Conservation (phyloP, 306 rosid genomes). For the Rubus idaeus region DNA sequence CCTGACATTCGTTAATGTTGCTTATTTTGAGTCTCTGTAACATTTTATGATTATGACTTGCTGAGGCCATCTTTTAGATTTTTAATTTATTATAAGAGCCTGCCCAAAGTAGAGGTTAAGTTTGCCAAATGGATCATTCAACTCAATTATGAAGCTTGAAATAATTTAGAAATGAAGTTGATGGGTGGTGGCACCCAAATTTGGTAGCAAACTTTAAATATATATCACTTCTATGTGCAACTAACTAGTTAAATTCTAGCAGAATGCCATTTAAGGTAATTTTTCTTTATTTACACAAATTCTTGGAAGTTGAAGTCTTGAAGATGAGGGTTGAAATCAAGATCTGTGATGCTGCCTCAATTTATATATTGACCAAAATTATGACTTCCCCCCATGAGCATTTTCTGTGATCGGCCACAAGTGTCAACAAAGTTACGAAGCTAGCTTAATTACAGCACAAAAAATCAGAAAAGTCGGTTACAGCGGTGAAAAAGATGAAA, state of each 20-base stretch:
- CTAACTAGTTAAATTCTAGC: background rate
- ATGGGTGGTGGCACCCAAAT: background rate
- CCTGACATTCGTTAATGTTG: background rate
- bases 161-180: background rate
- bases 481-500: background rate
- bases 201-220: too few relatives aligned
- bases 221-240: too few relatives aligned
- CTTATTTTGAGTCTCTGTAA: background rate
- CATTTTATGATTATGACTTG: background rate
- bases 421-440: background rate
- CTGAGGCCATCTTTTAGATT: background rate
- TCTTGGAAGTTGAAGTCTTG: background rate
- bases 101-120: background rate
- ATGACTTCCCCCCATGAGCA: background rate
- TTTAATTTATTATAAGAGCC: background rate
- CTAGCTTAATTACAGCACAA: background rate
- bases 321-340: background rate
- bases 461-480: background rate
- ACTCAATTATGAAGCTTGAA: background rate
- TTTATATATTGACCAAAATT: background rate
- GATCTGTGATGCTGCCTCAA: background rate
- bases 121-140: background rate
- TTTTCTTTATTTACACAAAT: background rate
- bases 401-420: conserved; percentile 1
- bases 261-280: background rate